Evolutionary conservation across 805 yeast species (phyloP), one percentile per base, ranked within the genome.

Genomic region (Starmera quercuum): DNA sequence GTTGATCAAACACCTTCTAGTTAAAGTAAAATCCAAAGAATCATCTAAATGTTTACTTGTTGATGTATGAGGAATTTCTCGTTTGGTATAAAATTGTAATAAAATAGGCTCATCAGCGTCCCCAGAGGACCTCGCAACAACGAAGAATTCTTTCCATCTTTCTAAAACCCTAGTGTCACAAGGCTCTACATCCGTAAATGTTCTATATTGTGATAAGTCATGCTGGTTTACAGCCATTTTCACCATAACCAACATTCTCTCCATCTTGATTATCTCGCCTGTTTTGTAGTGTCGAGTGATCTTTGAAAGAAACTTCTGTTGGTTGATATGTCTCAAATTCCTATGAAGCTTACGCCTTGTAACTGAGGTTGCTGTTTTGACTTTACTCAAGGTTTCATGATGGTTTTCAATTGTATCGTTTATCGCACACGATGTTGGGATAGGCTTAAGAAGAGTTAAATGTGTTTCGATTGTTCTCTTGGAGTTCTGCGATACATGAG

Each of bases 111-210:
- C 56, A 3, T 59, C 63, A 1, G 48, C 31, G 37, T 65, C 58
- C 12, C 73, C 77, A 0, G 83, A 75, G n/a, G 73, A 68, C 38
- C 90, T 61, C 1, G 81, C 78, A 2, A 83, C 85, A 3, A 83
- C 80, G 19, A 75, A 60, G 49, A 77, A 84, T 51, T 88, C 96
- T 39, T 69, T 74, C 92, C 96, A 86, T 31, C 86, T 59, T 37
- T 83, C 88, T 8, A 66, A 40, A 1, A 83, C 67, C 33, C 80
- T 58, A 1, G 83, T 64, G 26, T 73, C 74, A 18, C 65, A 62
- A 1, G 67, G 59, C 36, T 73, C 77, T 8, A 56, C 50, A 39
- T 78, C 85, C 11, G 68, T 63, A 38, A 70, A 66, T 13, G 2
- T 15, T 17, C 8, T 5, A 26, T 15, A 26, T 26, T 26, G 10